Conservation (phyloP, 2,329 filamentous ascomycete species). For the Exserohilum turcica region DNA sequence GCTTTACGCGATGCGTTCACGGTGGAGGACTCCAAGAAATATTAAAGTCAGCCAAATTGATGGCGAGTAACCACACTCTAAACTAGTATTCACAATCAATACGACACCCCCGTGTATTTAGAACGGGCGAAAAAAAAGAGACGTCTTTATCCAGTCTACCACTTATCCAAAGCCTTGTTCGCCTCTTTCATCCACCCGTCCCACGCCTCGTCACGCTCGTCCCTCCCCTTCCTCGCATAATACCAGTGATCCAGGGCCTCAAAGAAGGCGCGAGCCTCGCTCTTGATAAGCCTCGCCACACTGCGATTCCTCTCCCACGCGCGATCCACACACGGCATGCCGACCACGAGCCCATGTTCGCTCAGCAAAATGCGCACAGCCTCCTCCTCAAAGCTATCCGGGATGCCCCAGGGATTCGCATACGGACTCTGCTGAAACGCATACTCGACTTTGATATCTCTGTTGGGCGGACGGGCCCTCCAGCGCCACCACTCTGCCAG, state of each 20-base stretch:
- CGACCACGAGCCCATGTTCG: constrained; percentile 7
- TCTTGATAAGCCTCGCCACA: constrained; percentile 2
- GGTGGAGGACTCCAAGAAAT: no score
- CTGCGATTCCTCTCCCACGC: constrained; percentile 11
- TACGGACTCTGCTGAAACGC: constrained; percentile 9
- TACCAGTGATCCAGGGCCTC: constrained; percentile 9
- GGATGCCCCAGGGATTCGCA: constrained; percentile 6
- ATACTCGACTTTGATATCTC: constrained; percentile 12
- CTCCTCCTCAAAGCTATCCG: neutral
- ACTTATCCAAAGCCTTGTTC: constrained; percentile 6
- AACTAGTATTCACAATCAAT: no score
- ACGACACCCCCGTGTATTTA: no score
- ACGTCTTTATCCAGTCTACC: constrained; percentile 1
- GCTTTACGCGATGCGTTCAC: no score
- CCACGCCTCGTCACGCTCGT: neutral
- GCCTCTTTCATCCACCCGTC: constrained; percentile 1
- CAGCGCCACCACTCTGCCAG: constrained; percentile 25
- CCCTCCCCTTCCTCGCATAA: neutral
- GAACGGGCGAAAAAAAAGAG: no score
- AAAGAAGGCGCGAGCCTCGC: constrained; percentile 10
- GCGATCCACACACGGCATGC: constrained; percentile 6
- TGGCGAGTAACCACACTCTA: no score
- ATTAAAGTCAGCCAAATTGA: no score
- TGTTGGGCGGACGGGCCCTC: neutral
- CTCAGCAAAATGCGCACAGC: constrained; percentile 6